These are phyloP conservation scores for Dendrobium officinale DNA, from an alignment of 106 monocot genomes.

Conservation along the genomic window DNA sequence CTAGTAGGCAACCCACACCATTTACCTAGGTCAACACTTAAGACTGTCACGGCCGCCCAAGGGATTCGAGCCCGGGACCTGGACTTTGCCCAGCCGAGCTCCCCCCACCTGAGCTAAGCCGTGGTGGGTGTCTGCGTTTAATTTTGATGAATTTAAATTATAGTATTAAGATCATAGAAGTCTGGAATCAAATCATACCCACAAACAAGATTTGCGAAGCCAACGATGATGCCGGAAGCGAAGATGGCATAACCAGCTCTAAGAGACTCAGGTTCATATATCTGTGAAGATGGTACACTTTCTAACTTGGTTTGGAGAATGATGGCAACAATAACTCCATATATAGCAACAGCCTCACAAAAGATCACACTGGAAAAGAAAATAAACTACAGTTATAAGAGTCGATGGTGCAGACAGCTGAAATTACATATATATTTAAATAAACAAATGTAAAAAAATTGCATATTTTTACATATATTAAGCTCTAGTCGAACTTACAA, in stretches of 20 bases:
- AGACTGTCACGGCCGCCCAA: too few relatives aligned
- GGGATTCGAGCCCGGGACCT: too few relatives aligned
- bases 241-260: slow-evolving; percentile 95
- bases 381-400: background rate
- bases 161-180: background rate
- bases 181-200: slow-evolving; percentile 39
- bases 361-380: slow-evolving; percentile 71
- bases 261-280: slow-evolving; percentile 69
- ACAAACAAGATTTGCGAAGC: slow-evolving; percentile 88
- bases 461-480: too few relatives aligned
- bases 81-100: too few relatives aligned
- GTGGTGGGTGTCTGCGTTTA: too few relatives aligned
- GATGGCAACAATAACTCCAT: slow-evolving; percentile 94
- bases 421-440: too few relatives aligned
- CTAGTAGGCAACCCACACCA: too few relatives aligned
- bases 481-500: too few relatives aligned
- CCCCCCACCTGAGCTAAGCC: too few relatives aligned
- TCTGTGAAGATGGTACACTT: slow-evolving; percentile 61
- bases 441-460: too few relatives aligned
- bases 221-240: slow-evolving; percentile 87
- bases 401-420: too few relatives aligned
- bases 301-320: slow-evolving; percentile 92
- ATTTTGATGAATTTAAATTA: background rate
- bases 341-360: slow-evolving; percentile 96
- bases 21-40: too few relatives aligned